Conservation (phyloP, 176 grass and related monocot genomes). For the Alopecurus myosuroides region DNA sequence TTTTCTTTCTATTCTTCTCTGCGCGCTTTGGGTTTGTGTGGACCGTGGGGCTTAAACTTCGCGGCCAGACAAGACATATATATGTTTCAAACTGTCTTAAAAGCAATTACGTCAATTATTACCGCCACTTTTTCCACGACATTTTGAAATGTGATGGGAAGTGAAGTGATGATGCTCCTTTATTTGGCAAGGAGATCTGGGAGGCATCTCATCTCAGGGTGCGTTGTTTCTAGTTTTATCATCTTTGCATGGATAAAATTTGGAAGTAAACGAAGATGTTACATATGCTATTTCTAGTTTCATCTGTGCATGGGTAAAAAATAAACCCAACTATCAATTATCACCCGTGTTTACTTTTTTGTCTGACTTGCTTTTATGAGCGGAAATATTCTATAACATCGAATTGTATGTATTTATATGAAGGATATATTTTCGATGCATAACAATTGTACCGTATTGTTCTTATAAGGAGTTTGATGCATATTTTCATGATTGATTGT, state of each 20-base stretch:
- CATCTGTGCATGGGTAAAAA: neutral
- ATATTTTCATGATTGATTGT: neutral
- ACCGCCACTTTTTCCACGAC: neutral
- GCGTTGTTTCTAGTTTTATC: neutral
- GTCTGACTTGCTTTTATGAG: neutral
- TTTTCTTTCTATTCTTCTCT: neutral
- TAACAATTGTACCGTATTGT: neutral
- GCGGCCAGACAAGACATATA: neutral
- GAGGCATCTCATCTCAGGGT: neutral
- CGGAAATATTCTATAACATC: neutral
- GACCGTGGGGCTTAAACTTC: neutral
- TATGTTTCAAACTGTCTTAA: neutral
- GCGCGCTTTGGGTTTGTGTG: neutral
- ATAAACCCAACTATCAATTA: neutral
- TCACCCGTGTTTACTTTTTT: neutral
- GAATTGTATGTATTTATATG: neutral
- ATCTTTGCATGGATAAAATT: neutral
- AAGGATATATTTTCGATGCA: neutral
- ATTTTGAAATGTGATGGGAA: neutral
- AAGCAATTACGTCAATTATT: neutral
- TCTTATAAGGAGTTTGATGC: neutral
- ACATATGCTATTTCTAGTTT: neutral
- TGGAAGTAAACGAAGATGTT: neutral
- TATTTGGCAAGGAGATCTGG: constrained; percentile 5
- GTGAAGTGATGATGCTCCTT: neutral